phyloP scores from a whole-genome alignment of 1,139 yeast genomes.

The Lodderomyces jiufengensis region DNA sequence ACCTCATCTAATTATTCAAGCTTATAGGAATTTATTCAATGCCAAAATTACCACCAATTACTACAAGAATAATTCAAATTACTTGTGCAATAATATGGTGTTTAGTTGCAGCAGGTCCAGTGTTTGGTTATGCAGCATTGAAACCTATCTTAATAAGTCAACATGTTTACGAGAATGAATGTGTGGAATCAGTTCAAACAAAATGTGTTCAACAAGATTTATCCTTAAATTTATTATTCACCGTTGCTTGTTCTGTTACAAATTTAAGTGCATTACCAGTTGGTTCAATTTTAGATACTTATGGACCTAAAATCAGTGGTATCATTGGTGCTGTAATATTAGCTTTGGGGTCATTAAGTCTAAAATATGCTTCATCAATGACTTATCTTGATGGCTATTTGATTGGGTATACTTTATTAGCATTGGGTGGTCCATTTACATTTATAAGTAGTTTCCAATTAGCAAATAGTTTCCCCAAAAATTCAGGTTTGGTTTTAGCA shows the following conservation, averaged over 20 bases:
- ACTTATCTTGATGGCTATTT: conserved; percentile 45
- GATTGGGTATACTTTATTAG: conserved; percentile 38
- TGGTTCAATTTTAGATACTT: conserved; percentile 70
- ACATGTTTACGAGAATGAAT: conserved; percentile 67
- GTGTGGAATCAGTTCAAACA: conserved; percentile 30
- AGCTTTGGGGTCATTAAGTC: conserved; percentile 47
- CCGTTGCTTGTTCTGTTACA: conserved; percentile 84
- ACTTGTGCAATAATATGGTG: conserved; percentile 82
- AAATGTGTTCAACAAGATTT: conserved; percentile 75
- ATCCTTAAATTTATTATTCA: conserved; percentile 75
- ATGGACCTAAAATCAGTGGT: conserved; percentile 80
- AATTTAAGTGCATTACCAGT: conserved; percentile 79
- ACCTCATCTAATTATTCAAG: too few relatives aligned
- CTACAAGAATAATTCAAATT: conserved; percentile 25
- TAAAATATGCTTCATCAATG: conserved; percentile 35
- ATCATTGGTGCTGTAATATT: conserved; percentile 64
- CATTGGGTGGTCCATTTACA: conserved; percentile 47
- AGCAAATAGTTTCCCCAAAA: conserved; percentile 41
- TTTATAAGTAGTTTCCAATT: conserved; percentile 45
- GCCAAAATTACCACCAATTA: conserved; percentile 15
- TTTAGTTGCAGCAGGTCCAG: conserved; percentile 85
- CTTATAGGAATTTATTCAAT: too few relatives aligned
- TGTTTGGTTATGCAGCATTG: conserved; percentile 91
- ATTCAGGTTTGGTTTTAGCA: conserved; percentile 41
- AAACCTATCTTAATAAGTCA: conserved; percentile 76